Conservation (phyloP, 208 protist species). For the Novymonas esmeraldas region DNA sequence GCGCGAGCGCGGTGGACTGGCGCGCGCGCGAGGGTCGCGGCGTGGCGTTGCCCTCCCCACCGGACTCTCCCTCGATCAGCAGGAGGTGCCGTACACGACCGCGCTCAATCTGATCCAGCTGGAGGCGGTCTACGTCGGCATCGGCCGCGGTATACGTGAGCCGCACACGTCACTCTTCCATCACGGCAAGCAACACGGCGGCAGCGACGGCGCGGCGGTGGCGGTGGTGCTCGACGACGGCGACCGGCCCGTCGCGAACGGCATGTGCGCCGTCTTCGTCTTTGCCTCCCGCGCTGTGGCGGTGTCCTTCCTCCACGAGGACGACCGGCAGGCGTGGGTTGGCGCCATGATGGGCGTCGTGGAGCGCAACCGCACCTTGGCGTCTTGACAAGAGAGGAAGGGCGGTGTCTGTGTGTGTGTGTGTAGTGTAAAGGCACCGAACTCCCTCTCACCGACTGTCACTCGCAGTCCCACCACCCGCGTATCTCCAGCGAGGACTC, state of each 20-base stretch:
- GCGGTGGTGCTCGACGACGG: slow-evolving; percentile 41
- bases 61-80: slow-evolving; percentile 25
- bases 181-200: not conserved
- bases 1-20: slow-evolving; percentile 5
- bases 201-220: not conserved
- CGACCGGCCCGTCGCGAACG: slow-evolving; percentile 29
- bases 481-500: too few species aligned
- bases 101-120: slow-evolving; percentile 53
- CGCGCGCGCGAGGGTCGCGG: slow-evolving; percentile 2
- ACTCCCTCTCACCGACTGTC: too few species aligned
- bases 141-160: slow-evolving; percentile 18
- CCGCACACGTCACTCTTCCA: slow-evolving; percentile 23
- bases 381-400: not conserved
- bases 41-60: slow-evolving; percentile 29
- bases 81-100: slow-evolving; percentile 31
- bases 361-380: slow-evolving; percentile 55
- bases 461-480: too few species aligned
- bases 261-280: slow-evolving; percentile 61
- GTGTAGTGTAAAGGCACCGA: too few species aligned
- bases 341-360: slow-evolving; percentile 74
- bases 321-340: slow-evolving; percentile 65
- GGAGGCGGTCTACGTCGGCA: slow-evolving; percentile 47
- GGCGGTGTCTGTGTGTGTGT: too few species aligned
- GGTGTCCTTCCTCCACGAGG: slow-evolving; percentile 63
- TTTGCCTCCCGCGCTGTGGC: slow-evolving; percentile 55